Evolutionary conservation across 257 asterid species (phyloP), one percentile per base, ranked within the genome.

Genomic region (Solanum habrochaites): DNA sequence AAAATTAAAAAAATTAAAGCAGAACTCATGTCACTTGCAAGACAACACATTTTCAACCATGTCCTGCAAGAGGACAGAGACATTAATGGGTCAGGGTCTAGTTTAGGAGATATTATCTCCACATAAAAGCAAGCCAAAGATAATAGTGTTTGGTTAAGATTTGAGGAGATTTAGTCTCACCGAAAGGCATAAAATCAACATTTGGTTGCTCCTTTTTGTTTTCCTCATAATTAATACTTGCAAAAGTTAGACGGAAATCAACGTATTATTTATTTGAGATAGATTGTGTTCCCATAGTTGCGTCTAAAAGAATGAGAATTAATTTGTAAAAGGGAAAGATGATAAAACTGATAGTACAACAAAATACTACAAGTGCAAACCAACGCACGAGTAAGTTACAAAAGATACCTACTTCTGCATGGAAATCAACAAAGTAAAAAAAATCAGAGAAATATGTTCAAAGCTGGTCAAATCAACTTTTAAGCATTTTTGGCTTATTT

Each of bases 1-100:
- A 4, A 32, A 20, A 56, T 52, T 52, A 6, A 56, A 56, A 69
- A 32, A 32, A 8, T 70, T 16, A 16, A 32, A 70, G 78, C 45
- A 71, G 39, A 32, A 71, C 15, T 71, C 78, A 8, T 71, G 25
- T 71, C 78, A 32, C 45, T 71, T 18, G 45, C 78, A 32, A 35
- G 1, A 71, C 89, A 92, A 89, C 86, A 96, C 98, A 88, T 95
- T 97, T 90, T 97, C 99, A 89, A 94, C 95, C 99, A 97, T 97
- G 88, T 97, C 99, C 99, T 96, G 93, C 40, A 83, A 73, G 56
- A 73, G 82, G 82, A 73, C 31, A 73, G 82, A 73, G 32, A 72
- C 47, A 72, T 37, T 72, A 37, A 37, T 25, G 18, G 31, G 81
- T 37, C 81, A 39, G 16, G 81, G 49, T 72, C 37, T 72, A 72